phyloP scores from a whole-genome alignment of 768 basidiomycete species.

The Tylopilus rubrobrunneus region DNA sequence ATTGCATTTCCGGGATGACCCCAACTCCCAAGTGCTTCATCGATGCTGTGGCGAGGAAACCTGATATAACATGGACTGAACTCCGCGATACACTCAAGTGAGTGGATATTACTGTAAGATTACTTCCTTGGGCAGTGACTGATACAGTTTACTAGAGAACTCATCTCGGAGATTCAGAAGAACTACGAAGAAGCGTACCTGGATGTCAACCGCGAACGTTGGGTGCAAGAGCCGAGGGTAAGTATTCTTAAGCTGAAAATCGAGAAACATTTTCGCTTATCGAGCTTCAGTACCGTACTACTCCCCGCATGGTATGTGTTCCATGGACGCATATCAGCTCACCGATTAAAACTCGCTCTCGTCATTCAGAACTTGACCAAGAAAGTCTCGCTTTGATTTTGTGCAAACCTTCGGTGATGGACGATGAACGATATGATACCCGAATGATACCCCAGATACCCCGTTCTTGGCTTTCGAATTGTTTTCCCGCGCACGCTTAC shows the following conservation, averaged over 20 bases:
- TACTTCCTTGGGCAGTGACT: not conserved
- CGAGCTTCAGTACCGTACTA: conserved; percentile 9
- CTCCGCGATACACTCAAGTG: conserved; percentile 18
- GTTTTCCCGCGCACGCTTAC: no score
- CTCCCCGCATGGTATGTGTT: conserved; percentile 8
- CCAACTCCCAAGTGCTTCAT: conserved; percentile 16
- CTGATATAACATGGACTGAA: conserved; percentile 17
- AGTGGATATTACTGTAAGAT: not conserved
- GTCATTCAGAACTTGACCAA: conserved; percentile 12
- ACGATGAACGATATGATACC: not conserved
- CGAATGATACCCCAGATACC: not conserved
- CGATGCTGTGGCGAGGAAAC: conserved; percentile 6
- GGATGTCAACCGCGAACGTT: not conserved
- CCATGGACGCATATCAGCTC: not conserved
- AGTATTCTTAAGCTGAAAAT: conserved; percentile 2
- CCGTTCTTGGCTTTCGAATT: no score
- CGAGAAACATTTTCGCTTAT: not conserved
- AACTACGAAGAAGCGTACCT: conserved; percentile 8
- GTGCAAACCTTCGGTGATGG: not conserved
- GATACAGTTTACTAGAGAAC: conserved; percentile 3
- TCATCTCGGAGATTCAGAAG: conserved; percentile 11
- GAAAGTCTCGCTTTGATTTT: conserved; percentile 7
- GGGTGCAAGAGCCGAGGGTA: conserved; percentile 22
- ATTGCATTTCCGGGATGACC: not conserved
- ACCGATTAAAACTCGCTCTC: not conserved